phyloP scores from a whole-genome alignment of 2,329 filamentous ascomycete genomes.

The Diaporthe vaccinii region DNA sequence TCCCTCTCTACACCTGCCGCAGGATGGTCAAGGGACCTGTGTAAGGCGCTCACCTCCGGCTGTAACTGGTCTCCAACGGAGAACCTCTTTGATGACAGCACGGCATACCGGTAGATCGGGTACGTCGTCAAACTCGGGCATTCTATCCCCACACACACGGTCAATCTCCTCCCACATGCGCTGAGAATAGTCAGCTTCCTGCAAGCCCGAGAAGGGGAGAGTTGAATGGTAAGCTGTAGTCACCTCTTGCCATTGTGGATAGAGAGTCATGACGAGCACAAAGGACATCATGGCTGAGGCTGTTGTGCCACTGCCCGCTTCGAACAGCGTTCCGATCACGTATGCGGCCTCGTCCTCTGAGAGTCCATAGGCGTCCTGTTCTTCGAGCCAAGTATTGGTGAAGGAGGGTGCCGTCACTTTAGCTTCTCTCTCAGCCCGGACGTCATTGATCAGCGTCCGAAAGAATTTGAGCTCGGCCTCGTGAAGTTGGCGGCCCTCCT shows the following conservation, averaged over 20 bases:
- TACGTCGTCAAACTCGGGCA: constrained; percentile 14
- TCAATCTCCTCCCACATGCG: constrained; percentile 14
- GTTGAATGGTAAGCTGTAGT: not conserved
- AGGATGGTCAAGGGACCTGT: not conserved
- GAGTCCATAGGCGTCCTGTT: not conserved
- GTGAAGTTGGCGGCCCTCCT: not conserved
- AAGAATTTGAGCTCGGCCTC: constrained; percentile 4
- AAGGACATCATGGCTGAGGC: constrained; percentile 10
- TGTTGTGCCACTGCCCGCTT: constrained; percentile 10
- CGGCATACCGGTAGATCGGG: constrained; percentile 14
- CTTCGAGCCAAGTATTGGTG: not conserved
- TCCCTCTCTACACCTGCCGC: not conserved
- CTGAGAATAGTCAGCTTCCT: not conserved
- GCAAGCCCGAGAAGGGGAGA: not conserved
- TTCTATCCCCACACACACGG: not conserved
- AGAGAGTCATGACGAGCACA: not conserved
- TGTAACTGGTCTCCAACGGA: constrained; percentile 14
- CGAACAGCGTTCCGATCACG: constrained; percentile 3
- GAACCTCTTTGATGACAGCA: constrained; percentile 14
- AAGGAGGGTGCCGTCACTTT: not conserved
- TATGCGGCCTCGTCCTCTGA: constrained; percentile 6
- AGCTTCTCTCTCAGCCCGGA: constrained; percentile 1
- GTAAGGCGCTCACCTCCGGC: not conserved
- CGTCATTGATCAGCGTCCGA: not conserved
- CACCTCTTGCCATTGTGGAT: not conserved